Evolutionary conservation across 2,329 filamentous ascomycete species (phyloP), one percentile per base, ranked within the genome.

Genomic region (Corniculantispora saksenae): DNA sequence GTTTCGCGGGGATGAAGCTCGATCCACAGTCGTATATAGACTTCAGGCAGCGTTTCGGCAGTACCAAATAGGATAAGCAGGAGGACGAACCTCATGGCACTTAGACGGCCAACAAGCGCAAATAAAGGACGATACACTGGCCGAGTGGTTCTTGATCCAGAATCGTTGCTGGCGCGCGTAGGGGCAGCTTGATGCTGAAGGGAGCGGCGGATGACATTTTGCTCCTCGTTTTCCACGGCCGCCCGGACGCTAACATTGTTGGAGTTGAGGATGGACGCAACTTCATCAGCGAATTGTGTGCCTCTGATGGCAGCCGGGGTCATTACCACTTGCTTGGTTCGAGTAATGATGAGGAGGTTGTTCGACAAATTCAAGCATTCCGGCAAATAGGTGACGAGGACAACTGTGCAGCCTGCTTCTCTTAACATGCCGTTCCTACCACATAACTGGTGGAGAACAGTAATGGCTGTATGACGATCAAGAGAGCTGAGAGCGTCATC

Each of bases 1-100:
- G 32, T 21, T 15, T 15, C 53, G 3, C 7, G 17, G 2, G 59
- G 47, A 23, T 53, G 21, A 1, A 29, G 15, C 10, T 61, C 13
- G 3, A 61, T 54, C 48, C 59, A 61, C 4, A 61, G 15, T 21
- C 59, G 47, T 9, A 61, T 43, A 19, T 61, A 61, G 3, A 61
- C 29, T 0, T 15, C 47, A 9, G 47, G 58, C 0, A 61, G 27
- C 3, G 38, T 15, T 23, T 61, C 58, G 1, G 15, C 12, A 3
- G 32, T 35, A 12, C 17, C 10, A 43, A 54, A 23, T 3, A 32
- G 32, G 5, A 10, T 10, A 10, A 32, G 32, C 6, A 32, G 32
- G 6, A 32, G 10, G 32, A 10, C 10, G 32, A 6, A 32, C 32
- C 32, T 6, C 10, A 32, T 6, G 32, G 32, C 32, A 10, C 32